A percentile compares a stretch with the other conserved stretches of the same genome.
Evolutionary conservation across 331 rosid species (phyloP).

Genomic region (Pyracantha coccinea): DNA sequence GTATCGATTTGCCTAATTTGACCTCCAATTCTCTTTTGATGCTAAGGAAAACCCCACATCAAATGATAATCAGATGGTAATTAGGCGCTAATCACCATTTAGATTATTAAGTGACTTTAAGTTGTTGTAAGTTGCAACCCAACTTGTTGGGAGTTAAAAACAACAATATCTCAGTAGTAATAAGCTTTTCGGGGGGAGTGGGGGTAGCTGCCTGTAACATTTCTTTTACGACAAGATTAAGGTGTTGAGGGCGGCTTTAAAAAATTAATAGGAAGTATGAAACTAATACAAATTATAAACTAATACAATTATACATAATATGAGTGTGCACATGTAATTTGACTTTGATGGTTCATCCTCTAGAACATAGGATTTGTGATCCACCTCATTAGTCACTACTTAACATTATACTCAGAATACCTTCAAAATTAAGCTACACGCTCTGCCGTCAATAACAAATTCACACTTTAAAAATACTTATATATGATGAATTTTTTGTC

Average conservation of each 20-base stretch:
- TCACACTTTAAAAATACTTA: too few species aligned
- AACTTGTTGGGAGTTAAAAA: background rate
- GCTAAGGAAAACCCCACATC: background rate
- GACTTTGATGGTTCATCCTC: background rate
- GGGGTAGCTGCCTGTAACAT: background rate
- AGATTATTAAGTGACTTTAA: background rate
- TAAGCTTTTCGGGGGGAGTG: background rate
- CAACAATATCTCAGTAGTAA: background rate
- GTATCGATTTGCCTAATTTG: background rate
- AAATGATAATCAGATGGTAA: background rate
- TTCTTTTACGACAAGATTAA: background rate
- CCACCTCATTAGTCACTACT: constrained; percentile 7
- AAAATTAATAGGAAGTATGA: background rate
- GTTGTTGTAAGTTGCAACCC: background rate
- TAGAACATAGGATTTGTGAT: background rate
- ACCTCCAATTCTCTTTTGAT: background rate
- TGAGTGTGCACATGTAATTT: background rate
- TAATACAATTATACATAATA: background rate
- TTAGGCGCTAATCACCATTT: background rate
- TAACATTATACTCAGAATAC: too few species aligned
- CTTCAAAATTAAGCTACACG: background rate
- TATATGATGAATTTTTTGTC: too few species aligned
- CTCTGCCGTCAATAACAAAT: background rate
- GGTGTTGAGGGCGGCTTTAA: constrained; percentile 8
- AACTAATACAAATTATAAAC: background rate